Evolutionary conservation across 1,284 basidiomycete genomes (phyloP).

Genomic region (Ustilago sp.): DNA sequence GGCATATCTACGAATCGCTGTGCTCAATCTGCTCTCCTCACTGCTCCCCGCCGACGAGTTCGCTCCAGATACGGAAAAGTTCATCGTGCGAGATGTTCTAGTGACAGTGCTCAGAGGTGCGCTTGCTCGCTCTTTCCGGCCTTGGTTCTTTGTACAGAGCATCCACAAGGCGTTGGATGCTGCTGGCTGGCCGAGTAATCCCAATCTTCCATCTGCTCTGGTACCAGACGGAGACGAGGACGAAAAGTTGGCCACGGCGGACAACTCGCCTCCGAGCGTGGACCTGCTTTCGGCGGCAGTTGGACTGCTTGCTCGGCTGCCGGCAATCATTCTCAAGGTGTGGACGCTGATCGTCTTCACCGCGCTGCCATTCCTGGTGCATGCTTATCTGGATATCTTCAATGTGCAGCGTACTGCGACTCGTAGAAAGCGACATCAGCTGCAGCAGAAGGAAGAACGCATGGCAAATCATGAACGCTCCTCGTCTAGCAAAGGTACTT

Average conservation of each 20-base stretch:
- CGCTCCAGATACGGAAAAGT: conserved; percentile 49
- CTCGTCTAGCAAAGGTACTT: conserved; percentile 2
- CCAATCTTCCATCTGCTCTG: background rate
- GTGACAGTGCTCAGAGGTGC: conserved; percentile 45
- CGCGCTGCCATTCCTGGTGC: conserved; percentile 32
- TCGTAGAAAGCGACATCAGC: conserved; percentile 16
- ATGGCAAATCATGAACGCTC: conserved; percentile 6
- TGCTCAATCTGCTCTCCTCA: conserved; percentile 34
- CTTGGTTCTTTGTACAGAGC: conserved; percentile 55
- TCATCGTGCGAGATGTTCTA: conserved; percentile 50
- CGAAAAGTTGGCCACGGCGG: background rate
- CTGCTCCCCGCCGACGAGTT: conserved; percentile 47
- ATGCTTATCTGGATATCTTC: conserved; percentile 45
- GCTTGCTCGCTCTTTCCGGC: conserved; percentile 35
- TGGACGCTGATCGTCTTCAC: conserved; percentile 35
- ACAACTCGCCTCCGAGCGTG: background rate
- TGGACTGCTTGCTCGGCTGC: conserved; percentile 19
- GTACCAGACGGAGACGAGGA: background rate
- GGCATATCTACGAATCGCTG: conserved; percentile 38
- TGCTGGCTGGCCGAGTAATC: conserved; percentile 27
- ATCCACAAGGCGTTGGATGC: conserved; percentile 44
- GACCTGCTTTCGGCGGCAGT: background rate
- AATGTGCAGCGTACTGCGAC: conserved; percentile 39
- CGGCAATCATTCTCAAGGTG: conserved; percentile 18
- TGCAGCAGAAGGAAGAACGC: background rate